These are phyloP conservation scores for Avicennia marina DNA, from an alignment of 257 asterid genomes.

Conservation along the genomic window DNA sequence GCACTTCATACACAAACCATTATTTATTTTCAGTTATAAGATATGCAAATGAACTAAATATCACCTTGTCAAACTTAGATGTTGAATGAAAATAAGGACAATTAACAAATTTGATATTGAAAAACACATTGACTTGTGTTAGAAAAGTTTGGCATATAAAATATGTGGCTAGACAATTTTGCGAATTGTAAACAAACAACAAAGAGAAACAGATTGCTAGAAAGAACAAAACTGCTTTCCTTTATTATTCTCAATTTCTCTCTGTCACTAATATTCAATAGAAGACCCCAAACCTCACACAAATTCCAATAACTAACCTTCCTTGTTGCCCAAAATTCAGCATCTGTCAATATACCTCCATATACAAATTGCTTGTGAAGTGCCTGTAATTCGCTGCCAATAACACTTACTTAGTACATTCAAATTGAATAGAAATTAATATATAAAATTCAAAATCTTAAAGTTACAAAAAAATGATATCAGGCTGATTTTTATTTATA, in stretches of 20 bases:
- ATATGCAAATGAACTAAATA: slow-evolving; percentile 11
- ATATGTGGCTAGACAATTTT: neutral
- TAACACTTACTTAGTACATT: slow-evolving; percentile 39
- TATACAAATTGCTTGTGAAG: slow-evolving; percentile 86
- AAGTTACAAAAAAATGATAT: slow-evolving; percentile 8
- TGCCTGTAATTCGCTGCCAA: slow-evolving; percentile 86
- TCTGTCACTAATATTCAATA: slow-evolving; percentile 6
- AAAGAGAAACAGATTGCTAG: neutral
- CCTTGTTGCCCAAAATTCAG: slow-evolving; percentile 96
- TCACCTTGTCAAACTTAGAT: neutral
- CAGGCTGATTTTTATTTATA: slow-evolving; percentile 1
- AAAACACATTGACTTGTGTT: neutral
- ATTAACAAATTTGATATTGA: slow-evolving; percentile 13
- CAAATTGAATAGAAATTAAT: slow-evolving; percentile 15
- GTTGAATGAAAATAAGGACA: neutral
- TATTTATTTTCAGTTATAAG: neutral
- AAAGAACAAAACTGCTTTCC: slow-evolving; percentile 1
- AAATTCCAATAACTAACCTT: slow-evolving; percentile 60
- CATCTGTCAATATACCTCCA: slow-evolving; percentile 77
- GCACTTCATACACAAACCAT: slow-evolving; percentile 30
- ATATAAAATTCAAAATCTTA: slow-evolving; percentile 19
- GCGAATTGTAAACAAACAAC: neutral
- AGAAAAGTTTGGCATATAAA: slow-evolving; percentile 10
- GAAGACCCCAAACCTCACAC: neutral
- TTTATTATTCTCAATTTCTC: neutral